Evolutionary conservation across 352 stramenopile species (phyloP).

Genomic region (Phytophthora citrophthora): DNA sequence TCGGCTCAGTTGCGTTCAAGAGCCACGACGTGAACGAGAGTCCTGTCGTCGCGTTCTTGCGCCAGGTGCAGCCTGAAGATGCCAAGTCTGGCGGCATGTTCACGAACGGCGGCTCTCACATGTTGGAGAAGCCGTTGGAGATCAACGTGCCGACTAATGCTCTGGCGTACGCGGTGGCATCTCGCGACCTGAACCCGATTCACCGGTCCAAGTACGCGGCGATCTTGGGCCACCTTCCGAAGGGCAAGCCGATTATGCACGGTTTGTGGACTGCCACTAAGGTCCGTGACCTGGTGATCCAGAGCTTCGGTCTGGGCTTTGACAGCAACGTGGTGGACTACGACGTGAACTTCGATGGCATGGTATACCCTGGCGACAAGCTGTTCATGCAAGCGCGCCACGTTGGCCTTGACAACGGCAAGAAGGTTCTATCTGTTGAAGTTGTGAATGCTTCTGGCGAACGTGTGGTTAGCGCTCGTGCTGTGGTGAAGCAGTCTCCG

Average conservation of each 20-base stretch:
- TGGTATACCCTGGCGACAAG: conserved; percentile 87
- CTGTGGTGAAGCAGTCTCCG: conserved; percentile 68
- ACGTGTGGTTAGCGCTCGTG: conserved; percentile 72
- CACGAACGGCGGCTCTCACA: conserved; percentile 63
- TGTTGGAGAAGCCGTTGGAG: conserved; percentile 69
- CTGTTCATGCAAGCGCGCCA: conserved; percentile 83
- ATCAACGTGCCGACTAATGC: conserved; percentile 73
- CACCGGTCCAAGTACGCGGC: conserved; percentile 81
- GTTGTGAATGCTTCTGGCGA: conserved; percentile 79
- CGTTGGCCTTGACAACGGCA: conserved; percentile 63
- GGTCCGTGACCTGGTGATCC: conserved; percentile 69
- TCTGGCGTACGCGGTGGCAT: conserved; percentile 78
- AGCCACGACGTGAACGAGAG: conserved; percentile 54
- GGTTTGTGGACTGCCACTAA: conserved; percentile 90
- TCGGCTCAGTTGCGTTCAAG: conserved; percentile 42
- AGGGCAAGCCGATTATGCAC: conserved; percentile 86
- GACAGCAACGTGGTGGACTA: conserved; percentile 80
- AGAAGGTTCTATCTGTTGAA: conserved; percentile 76
- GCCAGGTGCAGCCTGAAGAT: conserved; percentile 36
- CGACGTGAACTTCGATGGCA: conserved; percentile 85
- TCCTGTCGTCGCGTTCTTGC: conserved; percentile 54
- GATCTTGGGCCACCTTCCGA: conserved; percentile 74
- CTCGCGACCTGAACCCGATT: conserved; percentile 88
- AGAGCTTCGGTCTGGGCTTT: conserved; percentile 52
- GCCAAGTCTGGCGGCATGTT: conserved; percentile 40